Evolutionary conservation across 805 yeast genomes (phyloP).

Genomic region (Priceomyces medius): DNA sequence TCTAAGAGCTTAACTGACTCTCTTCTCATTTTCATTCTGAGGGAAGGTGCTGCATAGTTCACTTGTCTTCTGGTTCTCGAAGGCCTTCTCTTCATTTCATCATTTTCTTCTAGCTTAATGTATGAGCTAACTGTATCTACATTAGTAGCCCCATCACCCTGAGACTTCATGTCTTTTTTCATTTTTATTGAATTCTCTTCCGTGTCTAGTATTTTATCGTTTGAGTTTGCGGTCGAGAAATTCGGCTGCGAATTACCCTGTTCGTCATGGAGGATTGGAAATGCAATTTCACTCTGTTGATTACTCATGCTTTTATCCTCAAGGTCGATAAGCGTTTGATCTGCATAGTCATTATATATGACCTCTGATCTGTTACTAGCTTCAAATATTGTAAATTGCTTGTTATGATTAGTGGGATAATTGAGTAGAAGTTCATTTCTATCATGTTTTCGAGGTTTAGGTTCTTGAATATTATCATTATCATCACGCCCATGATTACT

Average conservation of each 20-base stretch:
- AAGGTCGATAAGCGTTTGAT: background rate
- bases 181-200: no score
- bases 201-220: no score
- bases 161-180: no score
- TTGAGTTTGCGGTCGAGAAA: no score
- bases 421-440: background rate
- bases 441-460: background rate
- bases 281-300: background rate
- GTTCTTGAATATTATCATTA: background rate
- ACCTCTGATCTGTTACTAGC: background rate
- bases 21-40: slow-evolving; percentile 68
- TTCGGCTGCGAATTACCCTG: background rate
- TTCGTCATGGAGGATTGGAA: background rate
- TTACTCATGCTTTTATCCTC: background rate
- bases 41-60: slow-evolving; percentile 66
- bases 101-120: background rate
- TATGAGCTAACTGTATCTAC: background rate
- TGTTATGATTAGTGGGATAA: background rate
- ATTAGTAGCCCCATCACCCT: background rate
- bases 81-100: slow-evolving; percentile 25
- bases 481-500: background rate
- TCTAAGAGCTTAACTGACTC: slow-evolving; percentile 58
- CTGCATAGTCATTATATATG: background rate
- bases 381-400: background rate
- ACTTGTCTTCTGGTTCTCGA: slow-evolving; percentile 57